Base-by-base conservation (phyloP, 352 stramenopile genomes). In the Phytophthora sansomeana region DNA sequence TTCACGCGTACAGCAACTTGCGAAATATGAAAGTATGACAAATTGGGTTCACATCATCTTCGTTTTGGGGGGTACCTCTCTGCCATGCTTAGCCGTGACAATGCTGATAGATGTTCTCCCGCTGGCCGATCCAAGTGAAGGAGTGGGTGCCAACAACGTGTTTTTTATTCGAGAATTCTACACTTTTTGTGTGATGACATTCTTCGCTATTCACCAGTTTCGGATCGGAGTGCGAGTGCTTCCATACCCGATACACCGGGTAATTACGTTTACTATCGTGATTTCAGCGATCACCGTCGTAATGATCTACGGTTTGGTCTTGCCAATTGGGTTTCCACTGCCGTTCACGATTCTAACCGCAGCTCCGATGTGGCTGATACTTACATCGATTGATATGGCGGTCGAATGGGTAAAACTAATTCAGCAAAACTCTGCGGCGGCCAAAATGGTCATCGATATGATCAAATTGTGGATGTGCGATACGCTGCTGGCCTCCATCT, bases 1-100 rank as follows among this genome's bases (percentile, higher is more conserved):
- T 24, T 24, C 21, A 24, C 21, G 21, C 2, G 43, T 72, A 3
- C 16, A 38, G 0, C 28, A 56, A 14, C 35, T 72, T 5, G 35
- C 56, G 0, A 19, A 32, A 5, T 72, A 62, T 17, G 13, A 33
- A 5, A 17, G 5, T 0, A 21, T 58, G 9, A 60, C 56, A 1
- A 62, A 41, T 9, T 38, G n/a, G 21, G 6, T 38, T 10, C 63
- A 48, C 17, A 49, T 42, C 9, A 33, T 58, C 17, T 39, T 35
- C 30, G 33, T 64, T 14, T 8, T 78, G 36, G 19, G 66, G 5
- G 19, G n/a, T 6, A 69, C 56, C 0, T 47, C 69, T 0, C 17
- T 74, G 3, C 50, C 59, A 9, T 69, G 58, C n/a, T 49, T 77
- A 2, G 9, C 55, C 14, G 63, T 66, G 33, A 58, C 64, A 14